Evolutionary conservation across 495 filamentous ascomycete genomes (phyloP), one percentile per base, ranked within the genome.

Genomic region (Penicillium roqueforti): DNA sequence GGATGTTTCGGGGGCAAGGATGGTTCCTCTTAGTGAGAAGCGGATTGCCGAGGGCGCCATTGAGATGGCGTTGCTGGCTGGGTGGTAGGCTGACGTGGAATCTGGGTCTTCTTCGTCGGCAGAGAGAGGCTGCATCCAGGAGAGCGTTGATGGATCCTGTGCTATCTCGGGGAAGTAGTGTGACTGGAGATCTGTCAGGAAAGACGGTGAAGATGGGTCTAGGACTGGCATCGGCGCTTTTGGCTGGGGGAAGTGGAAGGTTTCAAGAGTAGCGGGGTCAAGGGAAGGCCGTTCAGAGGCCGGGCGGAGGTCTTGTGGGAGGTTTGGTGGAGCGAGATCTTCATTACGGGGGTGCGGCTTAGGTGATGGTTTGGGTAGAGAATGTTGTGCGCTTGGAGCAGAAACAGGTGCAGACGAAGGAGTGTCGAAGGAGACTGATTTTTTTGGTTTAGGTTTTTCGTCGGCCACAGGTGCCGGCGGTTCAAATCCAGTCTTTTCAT

Each of bases 121-220:
- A 9, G 84, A 79, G 32, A 87, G 63, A 13, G 87, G 84, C 34
- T 84, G 80, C 80, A 97, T 91, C 93, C 93, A 98, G 18, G 89
- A 87, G 3, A 98, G 80, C 11, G 87, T 84, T 23, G 87, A 83
- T 0, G 92, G 91, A 70, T 97, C 89, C 42, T 88, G 78, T 13
- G 92, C 80, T 3, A 96, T 85, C 53, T 81, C 75, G 18, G 93
- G 92, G 77, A 96, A 98, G 79, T 93, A 98, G 69, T 92, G 95
- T 1, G 80, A 68, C 76, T 96, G 91, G 9, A 98, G 82, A 53
- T 87, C 83, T 20, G 77, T 68, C 45, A 96, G 85, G 76, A 98
- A 97, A 58, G 87, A 79, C 0, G 89, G 84, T 45, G 87, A 87
- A 19, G 78, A 75, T 0, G 91, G 93, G 69, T 98, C 91, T 49